Base-by-base conservation (phyloP, 2,329 filamentous ascomycete species). In the Pyrenophora seminiperda region DNA sequence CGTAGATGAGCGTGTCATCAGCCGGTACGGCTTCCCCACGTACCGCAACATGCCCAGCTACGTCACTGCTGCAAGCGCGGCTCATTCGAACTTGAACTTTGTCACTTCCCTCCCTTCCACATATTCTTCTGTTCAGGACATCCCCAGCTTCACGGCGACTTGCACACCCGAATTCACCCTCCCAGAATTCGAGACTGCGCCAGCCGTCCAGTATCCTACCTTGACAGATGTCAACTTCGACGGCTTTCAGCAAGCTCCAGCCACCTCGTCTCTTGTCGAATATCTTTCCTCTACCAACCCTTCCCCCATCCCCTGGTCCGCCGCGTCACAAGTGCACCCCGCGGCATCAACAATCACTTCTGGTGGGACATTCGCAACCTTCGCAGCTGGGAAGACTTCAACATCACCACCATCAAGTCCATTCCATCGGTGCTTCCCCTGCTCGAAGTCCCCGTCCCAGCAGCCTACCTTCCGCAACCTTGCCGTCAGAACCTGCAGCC, bases 291-390 rank as follows among this genome's bases (percentile, higher is more conserved):
- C 82, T 0, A 76, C 89, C 53, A 96, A 95, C 68, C 91, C 92
- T 15, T 87, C 90, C 17, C 17, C 88, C 92, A 14, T 87, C 88
- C 32, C 32, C 79, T 96, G 27, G 90, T 96, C 30, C 88, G 88
- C 66, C 89, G 87, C 60, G 83, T 93, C 60, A 89, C 88, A 52
- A 86, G 88, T 68, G 70, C 85, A 76, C 83, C 79, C 57, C 89
- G 85, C 71, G 86, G 81, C 66, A 83, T 81, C 74, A 87, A 82
- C 64, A 90, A 87, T 72, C 86, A 96, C 77, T 96, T 93, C 74
- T 97, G 93, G 93, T 97, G 91, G 89, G 93, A 97, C 67, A 83
- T 96, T 50, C 89, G 93, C 61, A 93, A 95, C 70, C 80, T 97
- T 59, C 85, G 90, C 56, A 82, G 85, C 54, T 97, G 93, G 93